Conservation (phyloP, 495 filamentous ascomycete species). For the Penicillium soppii region DNA sequence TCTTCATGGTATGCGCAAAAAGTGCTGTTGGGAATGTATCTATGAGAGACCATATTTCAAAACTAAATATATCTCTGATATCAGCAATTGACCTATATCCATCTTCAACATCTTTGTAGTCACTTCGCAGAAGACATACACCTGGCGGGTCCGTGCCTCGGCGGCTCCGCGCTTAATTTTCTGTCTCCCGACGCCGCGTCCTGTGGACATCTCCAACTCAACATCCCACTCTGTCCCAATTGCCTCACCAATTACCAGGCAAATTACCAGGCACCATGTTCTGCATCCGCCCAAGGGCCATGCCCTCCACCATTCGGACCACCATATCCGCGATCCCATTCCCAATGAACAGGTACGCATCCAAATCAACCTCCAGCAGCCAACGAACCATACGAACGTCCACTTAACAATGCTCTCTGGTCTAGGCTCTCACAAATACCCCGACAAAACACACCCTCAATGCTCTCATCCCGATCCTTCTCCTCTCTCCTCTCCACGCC, state of each 20-base stretch:
- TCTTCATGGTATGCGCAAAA: background rate
- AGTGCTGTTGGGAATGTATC: background rate
- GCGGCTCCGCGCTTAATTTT: constrained; percentile 42
- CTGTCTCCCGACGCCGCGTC: constrained; percentile 31
- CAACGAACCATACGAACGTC: background rate
- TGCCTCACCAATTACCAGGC: background rate
- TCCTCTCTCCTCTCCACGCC: constrained; percentile 32
- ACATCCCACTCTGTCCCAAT: constrained; percentile 4
- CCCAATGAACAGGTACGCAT: constrained; percentile 25
- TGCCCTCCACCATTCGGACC: constrained; percentile 25
- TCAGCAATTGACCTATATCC: background rate
- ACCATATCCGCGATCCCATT: constrained; percentile 16
- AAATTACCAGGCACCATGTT: constrained; percentile 28
- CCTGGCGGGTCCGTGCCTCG: constrained; percentile 34
- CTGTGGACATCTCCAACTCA: constrained; percentile 13
- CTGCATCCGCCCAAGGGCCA: constrained; percentile 31
- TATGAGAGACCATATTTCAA: background rate
- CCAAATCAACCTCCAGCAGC: background rate
- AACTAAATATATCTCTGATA: background rate
- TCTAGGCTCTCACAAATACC: constrained; percentile 21
- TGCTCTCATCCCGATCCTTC: constrained; percentile 23
- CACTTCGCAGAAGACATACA: background rate
- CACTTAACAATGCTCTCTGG: background rate
- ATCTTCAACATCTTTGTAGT: background rate
- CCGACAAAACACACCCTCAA: constrained; percentile 8